Evolutionary conservation across 2,329 filamentous ascomycete genomes (phyloP).

Genomic region (Orbilia brochopaga): DNA sequence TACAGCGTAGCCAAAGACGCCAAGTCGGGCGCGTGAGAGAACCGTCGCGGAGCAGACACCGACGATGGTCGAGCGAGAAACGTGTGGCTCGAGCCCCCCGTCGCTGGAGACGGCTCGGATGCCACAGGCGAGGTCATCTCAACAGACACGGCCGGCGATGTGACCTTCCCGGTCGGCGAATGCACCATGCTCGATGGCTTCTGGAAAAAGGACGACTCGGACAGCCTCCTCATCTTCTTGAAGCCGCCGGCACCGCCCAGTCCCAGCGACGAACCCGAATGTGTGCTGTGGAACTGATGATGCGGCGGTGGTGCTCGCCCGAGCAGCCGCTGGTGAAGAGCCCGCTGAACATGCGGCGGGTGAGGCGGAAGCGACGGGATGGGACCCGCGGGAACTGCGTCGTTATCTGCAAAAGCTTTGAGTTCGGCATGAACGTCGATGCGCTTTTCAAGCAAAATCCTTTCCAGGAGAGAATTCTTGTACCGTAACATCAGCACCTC

Average conservation of each 20-base stretch:
- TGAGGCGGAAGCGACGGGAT: conserved; percentile 58
- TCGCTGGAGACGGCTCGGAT: conserved; percentile 38
- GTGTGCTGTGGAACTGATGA: conserved; percentile 44
- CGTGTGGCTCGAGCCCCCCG: conserved; percentile 37
- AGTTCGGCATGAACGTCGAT: conserved; percentile 98
- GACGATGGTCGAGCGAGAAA: conserved; percentile 43
- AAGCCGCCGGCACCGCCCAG: conserved; percentile 21
- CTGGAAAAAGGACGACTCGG: conserved; percentile 49
- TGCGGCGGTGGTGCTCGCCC: conserved; percentile 32
- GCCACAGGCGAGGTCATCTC: conserved; percentile 48
- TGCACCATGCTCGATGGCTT: conserved; percentile 36
- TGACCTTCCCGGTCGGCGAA: conserved; percentile 33
- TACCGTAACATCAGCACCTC: conserved; percentile 98
- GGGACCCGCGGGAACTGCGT: conserved; percentile 62
- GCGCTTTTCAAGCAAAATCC: conserved; percentile 94
- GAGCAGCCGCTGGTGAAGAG: conserved; percentile 41
- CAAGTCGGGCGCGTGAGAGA: conserved; percentile 45
- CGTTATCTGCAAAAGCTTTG: conserved; percentile 87
- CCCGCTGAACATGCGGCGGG: conserved; percentile 56
- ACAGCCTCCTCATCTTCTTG: conserved; percentile 46
- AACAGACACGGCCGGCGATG: conserved; percentile 34
- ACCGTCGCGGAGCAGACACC: conserved; percentile 29
- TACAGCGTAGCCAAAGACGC: conserved; percentile 45
- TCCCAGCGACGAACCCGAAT: conserved; percentile 18
- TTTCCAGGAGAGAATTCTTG: conserved; percentile 94